Base-by-base conservation (phyloP, 2,329 filamentous ascomycete genomes). In the Aspergillus sp. region DNA sequence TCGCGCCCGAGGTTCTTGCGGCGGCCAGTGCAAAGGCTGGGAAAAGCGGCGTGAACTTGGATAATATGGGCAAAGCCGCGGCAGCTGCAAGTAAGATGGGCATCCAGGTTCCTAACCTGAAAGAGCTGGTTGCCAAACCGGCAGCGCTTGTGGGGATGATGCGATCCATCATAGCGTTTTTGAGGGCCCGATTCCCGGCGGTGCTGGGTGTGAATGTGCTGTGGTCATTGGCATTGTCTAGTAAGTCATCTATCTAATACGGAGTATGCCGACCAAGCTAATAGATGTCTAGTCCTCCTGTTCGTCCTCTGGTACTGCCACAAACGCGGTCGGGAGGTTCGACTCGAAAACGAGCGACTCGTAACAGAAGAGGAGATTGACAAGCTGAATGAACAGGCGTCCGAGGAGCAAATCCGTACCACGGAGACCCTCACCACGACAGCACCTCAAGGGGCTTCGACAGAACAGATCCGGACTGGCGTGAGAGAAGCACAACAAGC, bases 221-320 rank as follows among this genome's bases (percentile, higher is more conserved):
- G 11, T 88, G 94, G 82, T 93, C 88, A 50, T 73, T 97, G 52
- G 90, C 88, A 0, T 72, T 97, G 1, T 95, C 94, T 59, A 75
- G 89, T 91, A 77, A 76, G 85, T 76, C 33, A 26, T 13, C 12
- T 10, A 36, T 7, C 7, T 32, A 32, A 34, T 34, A 7, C n/a
- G 10, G 13, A 12, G 13, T 7, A 12, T 9, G 6, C 6, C 6
- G 7, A 34, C 6, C n/a, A 6, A 12, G 29, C 37, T 39, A 32
- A 39, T 7, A 33, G 2, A 8, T 31, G 4, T 30, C n/a, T 44
- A 87, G 88, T 97, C 43, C 77, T 97, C 11, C 78, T 98, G 44
- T 93, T 95, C 62, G 88, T 95, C 36, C 83, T 97, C 57, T 98
- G 91, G 90, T 98, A 97, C 70, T 97, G 90, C 70, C 86, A 97